phyloP scores from a whole-genome alignment of 2,329 filamentous ascomycete genomes.

The Fusarium albosuccineum region DNA sequence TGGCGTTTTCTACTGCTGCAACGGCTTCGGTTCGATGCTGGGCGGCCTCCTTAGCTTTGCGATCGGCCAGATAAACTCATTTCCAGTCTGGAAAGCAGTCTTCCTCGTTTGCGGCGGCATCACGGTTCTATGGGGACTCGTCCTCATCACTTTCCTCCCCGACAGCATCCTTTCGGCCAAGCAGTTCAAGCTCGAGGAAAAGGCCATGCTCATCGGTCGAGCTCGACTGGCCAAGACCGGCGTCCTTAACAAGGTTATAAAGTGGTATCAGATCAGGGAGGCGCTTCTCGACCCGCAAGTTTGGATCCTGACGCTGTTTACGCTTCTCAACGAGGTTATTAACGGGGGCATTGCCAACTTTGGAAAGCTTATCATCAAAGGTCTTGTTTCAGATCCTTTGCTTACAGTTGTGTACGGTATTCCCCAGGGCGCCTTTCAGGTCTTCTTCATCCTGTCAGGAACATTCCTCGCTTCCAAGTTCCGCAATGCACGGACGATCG shows the following conservation, averaged over 20 bases:
- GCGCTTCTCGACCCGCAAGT: conserved; percentile 62
- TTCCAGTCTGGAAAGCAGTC: conserved; percentile 63
- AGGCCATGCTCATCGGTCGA: conserved; percentile 68
- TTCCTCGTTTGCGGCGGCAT: conserved; percentile 62
- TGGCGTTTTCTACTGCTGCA: conserved; percentile 52
- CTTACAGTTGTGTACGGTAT: conserved; percentile 64
- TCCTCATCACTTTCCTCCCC: conserved; percentile 59
- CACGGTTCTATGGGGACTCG: conserved; percentile 61
- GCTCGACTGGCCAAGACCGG: conserved; percentile 63
- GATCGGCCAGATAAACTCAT: conserved; percentile 61
- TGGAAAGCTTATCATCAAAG: conserved; percentile 65
- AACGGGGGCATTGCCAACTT: conserved; percentile 67
- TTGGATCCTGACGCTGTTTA: conserved; percentile 65
- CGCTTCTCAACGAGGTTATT: conserved; percentile 65
- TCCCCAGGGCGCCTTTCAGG: conserved; percentile 65
- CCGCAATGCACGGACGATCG: conserved; percentile 60
- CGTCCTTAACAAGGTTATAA: conserved; percentile 60
- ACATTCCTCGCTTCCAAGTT: conserved; percentile 63
- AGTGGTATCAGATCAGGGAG: conserved; percentile 61
- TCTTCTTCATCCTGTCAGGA: conserved; percentile 63
- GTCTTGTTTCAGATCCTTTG: conserved; percentile 50
- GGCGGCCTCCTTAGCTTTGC: conserved; percentile 62
- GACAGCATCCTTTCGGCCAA: conserved; percentile 56
- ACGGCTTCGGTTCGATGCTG: conserved; percentile 58
- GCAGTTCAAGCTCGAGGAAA: conserved; percentile 32